phyloP scores from a whole-genome alignment of 2,329 filamentous ascomycete species.

The Cladosporium sp. region DNA sequence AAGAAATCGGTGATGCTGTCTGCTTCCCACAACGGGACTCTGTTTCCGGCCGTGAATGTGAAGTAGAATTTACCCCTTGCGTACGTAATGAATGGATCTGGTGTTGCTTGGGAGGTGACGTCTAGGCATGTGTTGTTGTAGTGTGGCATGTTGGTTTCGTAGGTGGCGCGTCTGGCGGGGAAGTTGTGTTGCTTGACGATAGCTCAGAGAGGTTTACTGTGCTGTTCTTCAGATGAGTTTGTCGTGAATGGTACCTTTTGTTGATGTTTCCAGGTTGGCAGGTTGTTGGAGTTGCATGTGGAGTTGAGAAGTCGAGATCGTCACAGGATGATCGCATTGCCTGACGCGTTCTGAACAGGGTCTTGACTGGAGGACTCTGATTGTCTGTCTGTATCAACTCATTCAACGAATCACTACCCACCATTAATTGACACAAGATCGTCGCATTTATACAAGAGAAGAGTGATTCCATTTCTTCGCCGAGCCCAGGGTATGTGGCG shows the following conservation, averaged over 20 bases:
- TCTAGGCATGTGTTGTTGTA: constrained; percentile 43
- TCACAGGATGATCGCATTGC: constrained; percentile 1
- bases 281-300: background rate
- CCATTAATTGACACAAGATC: background rate
- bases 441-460: constrained; percentile 6
- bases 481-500: constrained; percentile 13
- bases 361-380: background rate
- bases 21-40: constrained; percentile 48
- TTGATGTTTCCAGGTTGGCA: background rate
- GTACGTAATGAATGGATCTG: constrained; percentile 48
- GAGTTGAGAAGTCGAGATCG: background rate
- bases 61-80: constrained; percentile 48
- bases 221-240: background rate
- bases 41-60: constrained; percentile 48
- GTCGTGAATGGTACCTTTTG: background rate
- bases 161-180: background rate
- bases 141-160: constrained; percentile 15
- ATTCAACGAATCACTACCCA: background rate
- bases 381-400: too few species aligned
- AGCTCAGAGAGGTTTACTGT: background rate
- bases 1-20: constrained; percentile 39
- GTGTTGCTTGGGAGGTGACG: constrained; percentile 42
- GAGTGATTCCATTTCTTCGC: constrained; percentile 15
- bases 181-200: background rate
- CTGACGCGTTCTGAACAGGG: background rate